phyloP scores from a whole-genome alignment of 192 early-diverging fungal genomes.

The Rhizoclosmatium sp. region DNA sequence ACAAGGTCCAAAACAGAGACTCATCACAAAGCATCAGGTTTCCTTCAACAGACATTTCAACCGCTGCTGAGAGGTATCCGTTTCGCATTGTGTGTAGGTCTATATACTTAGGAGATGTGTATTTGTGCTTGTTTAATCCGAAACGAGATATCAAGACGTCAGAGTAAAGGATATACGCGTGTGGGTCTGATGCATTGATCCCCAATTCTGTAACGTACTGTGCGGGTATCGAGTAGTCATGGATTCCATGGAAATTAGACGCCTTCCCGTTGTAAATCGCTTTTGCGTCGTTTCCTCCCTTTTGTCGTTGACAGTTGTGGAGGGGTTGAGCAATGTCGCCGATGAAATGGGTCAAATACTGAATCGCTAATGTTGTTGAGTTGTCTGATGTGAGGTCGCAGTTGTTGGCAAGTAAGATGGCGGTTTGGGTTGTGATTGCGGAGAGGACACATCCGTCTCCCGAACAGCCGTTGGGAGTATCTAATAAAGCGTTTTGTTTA shows the following conservation, averaged over 20 bases:
- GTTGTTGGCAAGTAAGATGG: not conserved
- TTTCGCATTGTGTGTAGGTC: constrained; percentile 17
- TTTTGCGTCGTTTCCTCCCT: constrained; percentile 29
- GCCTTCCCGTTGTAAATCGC: constrained; percentile 29
- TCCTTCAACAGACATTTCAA: constrained; percentile 29
- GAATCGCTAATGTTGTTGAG: constrained; percentile 15
- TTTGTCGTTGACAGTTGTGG: constrained; percentile 44
- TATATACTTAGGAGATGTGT: constrained; percentile 5
- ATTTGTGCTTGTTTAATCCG: constrained; percentile 3
- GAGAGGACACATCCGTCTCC: constrained; percentile 12
- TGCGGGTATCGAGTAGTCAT: constrained; percentile 46
- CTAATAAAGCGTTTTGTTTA: no score
- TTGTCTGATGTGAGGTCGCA: not conserved
- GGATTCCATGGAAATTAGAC: constrained; percentile 46
- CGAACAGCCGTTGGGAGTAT: constrained; percentile 4
- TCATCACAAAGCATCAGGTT: constrained; percentile 6
- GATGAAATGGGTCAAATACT: constrained; percentile 54
- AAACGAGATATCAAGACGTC: constrained; percentile 8
- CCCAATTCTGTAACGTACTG: constrained; percentile 31
- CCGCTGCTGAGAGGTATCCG: constrained; percentile 23
- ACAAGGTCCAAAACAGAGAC: constrained; percentile 37
- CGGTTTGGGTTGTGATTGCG: constrained; percentile 37
- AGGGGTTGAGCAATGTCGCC: constrained; percentile 58
- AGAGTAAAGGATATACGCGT: not conserved
- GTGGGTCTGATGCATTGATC: not conserved